These are phyloP conservation scores for Loxodes magnus DNA, from an alignment of 73 alveolate genomes.

Conservation along the genomic window DNA sequence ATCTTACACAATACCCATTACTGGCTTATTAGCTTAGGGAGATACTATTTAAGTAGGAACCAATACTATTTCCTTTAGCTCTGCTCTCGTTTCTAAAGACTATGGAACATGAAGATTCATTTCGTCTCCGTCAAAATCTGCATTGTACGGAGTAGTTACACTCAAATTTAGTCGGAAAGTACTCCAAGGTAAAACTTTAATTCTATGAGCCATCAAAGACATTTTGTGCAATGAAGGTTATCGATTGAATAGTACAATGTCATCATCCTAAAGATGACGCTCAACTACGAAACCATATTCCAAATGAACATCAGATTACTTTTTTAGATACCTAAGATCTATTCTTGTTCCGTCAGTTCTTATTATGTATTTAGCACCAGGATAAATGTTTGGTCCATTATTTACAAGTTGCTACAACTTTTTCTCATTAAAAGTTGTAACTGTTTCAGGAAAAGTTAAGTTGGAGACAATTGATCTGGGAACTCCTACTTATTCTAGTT, in stretches of 20 bases:
- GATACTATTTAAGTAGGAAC: slow-evolving; percentile 95
- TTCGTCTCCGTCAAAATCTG: slow-evolving; percentile 99
- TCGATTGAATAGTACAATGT: slow-evolving; percentile 93
- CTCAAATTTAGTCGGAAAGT: slow-evolving; percentile 98
- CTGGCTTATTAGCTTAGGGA: slow-evolving; percentile 98
- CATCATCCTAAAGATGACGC: slow-evolving; percentile 94
- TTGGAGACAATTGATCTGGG: slow-evolving; percentile 90
- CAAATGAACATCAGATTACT: slow-evolving; percentile 66
- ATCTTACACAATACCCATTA: slow-evolving; percentile 99
- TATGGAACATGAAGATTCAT: slow-evolving; percentile 99
- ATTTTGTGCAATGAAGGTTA: slow-evolving; percentile 99
- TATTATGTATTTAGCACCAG: slow-evolving; percentile 93
- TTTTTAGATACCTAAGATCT: slow-evolving; percentile 61
- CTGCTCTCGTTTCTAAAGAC: slow-evolving; percentile 91
- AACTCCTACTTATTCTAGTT: slow-evolving; percentile 96
- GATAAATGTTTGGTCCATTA: slow-evolving; percentile 91
- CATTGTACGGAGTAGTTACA: slow-evolving; percentile 99
- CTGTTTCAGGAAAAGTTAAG: slow-evolving; percentile 96
- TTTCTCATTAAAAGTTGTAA: slow-evolving; percentile 80
- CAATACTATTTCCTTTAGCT: slow-evolving; percentile 88
- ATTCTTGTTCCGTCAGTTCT: slow-evolving; percentile 66
- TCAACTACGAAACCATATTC: slow-evolving; percentile 93
- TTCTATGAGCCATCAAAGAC: slow-evolving; percentile 99
- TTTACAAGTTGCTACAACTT: slow-evolving; percentile 61
- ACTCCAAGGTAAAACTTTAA: slow-evolving; percentile 96